phyloP scores from a whole-genome alignment of 306 rosid genomes.

The Castanea mollissima region DNA sequence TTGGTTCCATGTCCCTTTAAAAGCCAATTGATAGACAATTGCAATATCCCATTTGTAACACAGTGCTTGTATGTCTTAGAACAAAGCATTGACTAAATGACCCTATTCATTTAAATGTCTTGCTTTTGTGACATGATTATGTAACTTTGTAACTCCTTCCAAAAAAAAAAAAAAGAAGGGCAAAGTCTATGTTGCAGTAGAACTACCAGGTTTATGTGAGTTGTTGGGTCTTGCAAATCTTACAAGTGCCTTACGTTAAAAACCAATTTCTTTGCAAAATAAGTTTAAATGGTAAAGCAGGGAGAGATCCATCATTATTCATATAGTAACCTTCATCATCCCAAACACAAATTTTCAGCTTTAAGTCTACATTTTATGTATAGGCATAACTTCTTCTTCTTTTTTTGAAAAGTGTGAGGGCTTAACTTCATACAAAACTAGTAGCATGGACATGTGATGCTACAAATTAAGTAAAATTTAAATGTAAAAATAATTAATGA shows the following conservation, averaged over 20 bases:
- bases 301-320: not conserved
- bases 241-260: not conserved
- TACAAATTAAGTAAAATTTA: no score
- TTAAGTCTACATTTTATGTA: not conserved
- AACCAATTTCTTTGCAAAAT: not conserved
- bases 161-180: not conserved
- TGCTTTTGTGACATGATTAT: not conserved
- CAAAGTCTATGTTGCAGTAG: not conserved
- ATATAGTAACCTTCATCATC: not conserved
- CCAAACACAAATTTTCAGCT: not conserved
- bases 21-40: not conserved
- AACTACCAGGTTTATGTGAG: not conserved
- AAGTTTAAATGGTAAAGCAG: not conserved
- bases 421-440: not conserved
- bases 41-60: not conserved
- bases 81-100: not conserved
- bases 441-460: no score
- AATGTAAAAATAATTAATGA: no score
- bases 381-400: not conserved
- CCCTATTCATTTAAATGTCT: not conserved
- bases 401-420: not conserved
- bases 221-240: not conserved
- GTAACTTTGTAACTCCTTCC: not conserved
- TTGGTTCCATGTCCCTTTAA: not conserved
- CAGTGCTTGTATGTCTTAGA: not conserved